Evolutionary conservation across 768 basidiomycete species (phyloP).

Genomic region (Rhodotorula toruloides): DNA sequence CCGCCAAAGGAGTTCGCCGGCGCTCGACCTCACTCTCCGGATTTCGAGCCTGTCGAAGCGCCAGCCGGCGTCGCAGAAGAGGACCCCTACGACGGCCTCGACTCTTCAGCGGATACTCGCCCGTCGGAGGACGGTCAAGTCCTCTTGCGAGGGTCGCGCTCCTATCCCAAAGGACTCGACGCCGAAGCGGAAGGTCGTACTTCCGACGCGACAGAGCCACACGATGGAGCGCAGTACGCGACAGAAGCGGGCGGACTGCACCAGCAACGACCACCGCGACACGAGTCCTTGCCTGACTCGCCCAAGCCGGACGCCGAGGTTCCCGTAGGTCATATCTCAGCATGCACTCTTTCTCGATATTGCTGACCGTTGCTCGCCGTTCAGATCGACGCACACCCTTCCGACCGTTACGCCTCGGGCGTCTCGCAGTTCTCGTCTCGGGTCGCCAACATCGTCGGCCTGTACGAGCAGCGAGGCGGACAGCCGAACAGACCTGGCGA

Average conservation of each 20-base stretch:
- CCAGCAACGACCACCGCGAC: background rate
- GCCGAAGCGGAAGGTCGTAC: background rate
- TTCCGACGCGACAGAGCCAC: background rate
- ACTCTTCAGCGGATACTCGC: too few species aligned
- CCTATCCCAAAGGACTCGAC: background rate
- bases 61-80: background rate
- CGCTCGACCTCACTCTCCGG: background rate
- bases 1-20: slow-evolving; percentile 15
- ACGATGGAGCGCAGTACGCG: background rate
- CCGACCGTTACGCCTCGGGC: slow-evolving; percentile 17
- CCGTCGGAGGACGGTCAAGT: too few species aligned
- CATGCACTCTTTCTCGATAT: background rate
- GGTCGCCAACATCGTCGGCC: slow-evolving; percentile 19
- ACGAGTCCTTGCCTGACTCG: background rate
- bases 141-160: slow-evolving; percentile 24
- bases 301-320: slow-evolving; percentile 8
- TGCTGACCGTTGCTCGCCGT: background rate
- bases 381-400: slow-evolving; percentile 13
- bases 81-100: slow-evolving; percentile 32
- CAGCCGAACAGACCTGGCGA: background rate
- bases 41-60: background rate
- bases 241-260: background rate
- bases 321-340: slow-evolving; percentile 1
- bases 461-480: slow-evolving; percentile 26
- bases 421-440: slow-evolving; percentile 18